Conservation (phyloP, 192 early-diverging fungal species). For the Backusella sp. region DNA sequence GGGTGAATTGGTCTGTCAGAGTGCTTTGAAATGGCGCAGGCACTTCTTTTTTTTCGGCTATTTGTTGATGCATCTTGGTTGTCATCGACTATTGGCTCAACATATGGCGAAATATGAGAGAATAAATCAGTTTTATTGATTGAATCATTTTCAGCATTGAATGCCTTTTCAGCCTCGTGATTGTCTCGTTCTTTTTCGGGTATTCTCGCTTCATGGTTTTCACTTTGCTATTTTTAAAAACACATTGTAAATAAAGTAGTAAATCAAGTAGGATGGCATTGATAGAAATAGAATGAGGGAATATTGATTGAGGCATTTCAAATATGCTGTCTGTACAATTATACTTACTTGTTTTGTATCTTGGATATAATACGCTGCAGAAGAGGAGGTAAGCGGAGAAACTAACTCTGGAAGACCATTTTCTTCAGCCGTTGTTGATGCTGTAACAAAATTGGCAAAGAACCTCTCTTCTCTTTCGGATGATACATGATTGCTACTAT, state of each 20-base stretch:
- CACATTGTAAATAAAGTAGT: background rate
- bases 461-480: constrained; percentile 35
- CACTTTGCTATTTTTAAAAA: background rate
- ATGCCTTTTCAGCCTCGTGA: background rate
- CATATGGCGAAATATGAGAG: background rate
- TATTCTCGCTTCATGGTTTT: background rate
- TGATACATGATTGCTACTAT: background rate
- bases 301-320: constrained; percentile 19
- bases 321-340: background rate
- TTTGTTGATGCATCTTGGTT: background rate
- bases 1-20: background rate
- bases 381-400: background rate
- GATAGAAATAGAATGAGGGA: background rate
- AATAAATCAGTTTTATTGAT: background rate
- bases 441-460: constrained; percentile 44
- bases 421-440: background rate
- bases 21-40: background rate
- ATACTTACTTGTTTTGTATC: constrained; percentile 29
- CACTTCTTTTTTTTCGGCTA: background rate
- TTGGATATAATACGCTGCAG: constrained; percentile 25
- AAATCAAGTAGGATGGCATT: background rate
- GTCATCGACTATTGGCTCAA: background rate
- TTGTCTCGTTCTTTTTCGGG: constrained; percentile 5
- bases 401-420: background rate
- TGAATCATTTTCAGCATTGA: background rate